Conservation (phyloP, 108 stramenopile genomes). For the Nitzschia palea region DNA sequence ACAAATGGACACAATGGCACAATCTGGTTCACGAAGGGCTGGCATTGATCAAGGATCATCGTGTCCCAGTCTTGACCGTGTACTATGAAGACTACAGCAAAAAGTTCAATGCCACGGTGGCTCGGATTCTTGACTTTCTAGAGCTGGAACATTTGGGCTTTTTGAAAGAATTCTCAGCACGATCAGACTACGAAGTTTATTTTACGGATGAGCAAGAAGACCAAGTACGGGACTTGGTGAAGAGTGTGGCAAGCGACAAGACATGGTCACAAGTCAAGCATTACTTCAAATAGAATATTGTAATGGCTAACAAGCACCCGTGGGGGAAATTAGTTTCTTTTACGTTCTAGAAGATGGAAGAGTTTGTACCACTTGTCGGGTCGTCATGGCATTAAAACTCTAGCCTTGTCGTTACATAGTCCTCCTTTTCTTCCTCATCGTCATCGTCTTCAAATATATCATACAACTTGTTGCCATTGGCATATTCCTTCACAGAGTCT, state of each 20-base stretch:
- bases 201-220: conserved; percentile 20
- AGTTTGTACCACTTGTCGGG: too few relatives aligned
- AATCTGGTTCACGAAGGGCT: conserved; percentile 53
- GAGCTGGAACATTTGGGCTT: conserved; percentile 33
- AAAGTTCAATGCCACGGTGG: conserved; percentile 49
- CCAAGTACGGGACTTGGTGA: conserved; percentile 11
- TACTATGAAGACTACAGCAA: conserved; percentile 78
- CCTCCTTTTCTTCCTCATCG: not conserved
- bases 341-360: too few relatives aligned
- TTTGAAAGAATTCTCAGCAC: conserved; percentile 20
- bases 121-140: conserved; percentile 59
- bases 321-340: too few relatives aligned
- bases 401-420: not conserved
- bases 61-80: conserved; percentile 55
- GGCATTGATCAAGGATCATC: conserved; percentile 27
- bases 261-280: conserved; percentile 38
- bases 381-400: not conserved
- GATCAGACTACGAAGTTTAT: conserved; percentile 21
- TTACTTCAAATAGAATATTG: too few relatives aligned
- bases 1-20: conserved; percentile 83
- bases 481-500: not conserved
- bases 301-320: too few relatives aligned
- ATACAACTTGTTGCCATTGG: not conserved
- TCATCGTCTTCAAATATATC: not conserved
- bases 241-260: conserved; percentile 17